phyloP scores from a whole-genome alignment of 768 basidiomycete species.

The Ephemerocybe angulata region DNA sequence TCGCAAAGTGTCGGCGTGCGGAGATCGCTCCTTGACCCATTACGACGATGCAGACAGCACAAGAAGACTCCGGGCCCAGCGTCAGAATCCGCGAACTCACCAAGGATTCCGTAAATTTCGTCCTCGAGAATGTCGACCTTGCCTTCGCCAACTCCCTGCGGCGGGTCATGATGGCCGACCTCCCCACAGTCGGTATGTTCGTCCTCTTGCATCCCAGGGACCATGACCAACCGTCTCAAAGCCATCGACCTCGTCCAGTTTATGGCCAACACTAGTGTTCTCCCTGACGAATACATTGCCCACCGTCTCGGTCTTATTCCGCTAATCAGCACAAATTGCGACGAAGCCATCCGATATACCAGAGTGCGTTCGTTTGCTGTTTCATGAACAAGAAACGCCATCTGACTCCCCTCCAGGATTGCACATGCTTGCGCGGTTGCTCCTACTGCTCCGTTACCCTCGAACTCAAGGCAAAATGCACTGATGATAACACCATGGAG shows the following conservation, averaged over 20 bases:
- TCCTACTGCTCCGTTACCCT: slow-evolving; percentile 82
- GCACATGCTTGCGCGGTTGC: slow-evolving; percentile 83
- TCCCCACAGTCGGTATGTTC: slow-evolving; percentile 87
- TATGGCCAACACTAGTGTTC: slow-evolving; percentile 82
- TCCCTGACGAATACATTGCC: slow-evolving; percentile 96
- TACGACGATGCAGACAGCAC: slow-evolving; percentile 31
- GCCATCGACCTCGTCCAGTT: slow-evolving; percentile 98
- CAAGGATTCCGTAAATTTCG: slow-evolving; percentile 84
- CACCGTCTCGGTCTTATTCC: slow-evolving; percentile 96
- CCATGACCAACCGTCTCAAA: slow-evolving; percentile 28
- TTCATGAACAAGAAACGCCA: background rate
- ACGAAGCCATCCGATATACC: slow-evolving; percentile 80
- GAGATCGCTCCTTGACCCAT: background rate
- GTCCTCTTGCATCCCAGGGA: background rate
- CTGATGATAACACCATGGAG: slow-evolving; percentile 71
- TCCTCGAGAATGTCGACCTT: slow-evolving; percentile 93
- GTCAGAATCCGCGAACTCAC: slow-evolving; percentile 84
- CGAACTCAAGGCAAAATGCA: slow-evolving; percentile 71
- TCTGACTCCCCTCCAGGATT: slow-evolving; percentile 61
- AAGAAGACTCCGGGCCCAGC: slow-evolving; percentile 55
- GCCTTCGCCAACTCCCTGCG: slow-evolving; percentile 94
- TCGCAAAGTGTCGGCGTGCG: background rate
- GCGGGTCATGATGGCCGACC: slow-evolving; percentile 92
- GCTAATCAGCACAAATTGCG: slow-evolving; percentile 80
- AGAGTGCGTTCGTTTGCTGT: slow-evolving; percentile 54